Base-by-base conservation (phyloP, 2,329 filamentous ascomycete genomes). In the Claviceps sp. region DNA sequence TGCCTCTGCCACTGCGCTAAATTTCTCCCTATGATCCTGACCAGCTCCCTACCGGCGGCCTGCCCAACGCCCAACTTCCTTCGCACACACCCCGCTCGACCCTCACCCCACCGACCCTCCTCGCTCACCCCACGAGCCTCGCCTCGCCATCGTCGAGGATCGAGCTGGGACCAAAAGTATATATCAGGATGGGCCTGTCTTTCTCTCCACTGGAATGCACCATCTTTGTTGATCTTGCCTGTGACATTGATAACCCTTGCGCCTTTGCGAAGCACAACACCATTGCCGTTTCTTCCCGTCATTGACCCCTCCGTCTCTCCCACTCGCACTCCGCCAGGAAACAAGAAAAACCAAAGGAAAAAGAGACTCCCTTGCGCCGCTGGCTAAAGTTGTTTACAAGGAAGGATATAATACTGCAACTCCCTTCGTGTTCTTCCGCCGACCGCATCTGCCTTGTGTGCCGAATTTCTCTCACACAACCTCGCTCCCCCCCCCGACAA, bases 171-270 rank as follows among this genome's bases (percentile, higher is more conserved):
- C 17, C 26, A n/a, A n/a, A 37, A 26, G 16, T 52, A 39, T 52
- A 52, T 52, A 52, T 52, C 50, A 52, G 45, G 45, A 48, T 52
- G 50, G 50, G 38, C 50, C 50, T 48, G 50, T 52, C 50, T 44
- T 4, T 43, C 50, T 43, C 49, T 48, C 50, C 48, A 40, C 45
- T 44, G 45, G 37, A 11, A 22, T 22, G 5, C n/a, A n/a, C 10
- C 26, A 24, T 3, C n/a, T 34, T 48, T 8, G 26, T 22, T 22
- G 19, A 22, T 48, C 24, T 44, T 52, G 40, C 34, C 8, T 42
- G 11, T 38, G 50, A 41, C 49, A 46, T 8, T 30, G 26, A 10
- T 8, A 30, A 30, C 37, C 39, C 30, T 30, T 43, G 5, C 26
- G 26, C 17, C 38, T 52, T 1, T 45, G 26, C 43, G 34, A 30